Evolutionary conservation across 306 rosid species (phyloP).

Genomic region (Cicer pinnatifidum): DNA sequence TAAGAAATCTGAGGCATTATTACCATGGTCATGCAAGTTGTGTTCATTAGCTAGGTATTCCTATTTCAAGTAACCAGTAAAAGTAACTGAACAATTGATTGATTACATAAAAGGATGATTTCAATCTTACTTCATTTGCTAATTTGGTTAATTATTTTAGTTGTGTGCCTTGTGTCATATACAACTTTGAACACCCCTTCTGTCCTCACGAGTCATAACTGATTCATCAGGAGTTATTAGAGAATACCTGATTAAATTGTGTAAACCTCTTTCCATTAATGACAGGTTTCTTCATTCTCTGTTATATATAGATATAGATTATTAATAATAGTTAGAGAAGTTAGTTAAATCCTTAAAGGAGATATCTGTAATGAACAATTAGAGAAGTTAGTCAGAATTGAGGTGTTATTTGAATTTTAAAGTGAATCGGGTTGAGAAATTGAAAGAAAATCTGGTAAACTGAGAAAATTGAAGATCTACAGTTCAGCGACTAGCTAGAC

Average conservation of each 20-base stretch:
- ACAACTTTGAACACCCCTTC: slow-evolving; percentile 2
- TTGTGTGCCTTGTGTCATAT: slow-evolving; percentile 6
- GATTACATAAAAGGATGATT: not conserved
- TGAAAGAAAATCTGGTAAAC: not conserved
- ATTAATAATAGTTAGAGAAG: not conserved
- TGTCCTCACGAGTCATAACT: slow-evolving; percentile 13
- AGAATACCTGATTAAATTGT: slow-evolving; percentile 32
- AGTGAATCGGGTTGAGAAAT: not conserved
- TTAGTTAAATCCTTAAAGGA: not conserved
- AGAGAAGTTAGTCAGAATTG: slow-evolving; percentile 6
- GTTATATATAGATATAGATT: slow-evolving; percentile 4
- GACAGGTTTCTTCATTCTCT: slow-evolving; percentile 24
- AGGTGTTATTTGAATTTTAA: not conserved
- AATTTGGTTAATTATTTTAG: slow-evolving; percentile 7
- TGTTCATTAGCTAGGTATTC: not conserved
- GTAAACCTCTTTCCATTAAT: slow-evolving; percentile 27
- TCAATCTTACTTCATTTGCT: slow-evolving; percentile 9
- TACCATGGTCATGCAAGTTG: not conserved
- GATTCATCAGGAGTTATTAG: slow-evolving; percentile 32
- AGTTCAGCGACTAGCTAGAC: not conserved
- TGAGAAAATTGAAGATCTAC: not conserved
- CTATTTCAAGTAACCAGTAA: slow-evolving; percentile 12
- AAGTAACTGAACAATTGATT: slow-evolving; percentile 17
- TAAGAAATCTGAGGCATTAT: not conserved
- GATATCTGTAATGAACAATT: not conserved